Percentiles rank a stretch among this genome's conserved stretches.
phyloP scores from a whole-genome alignment of 73 alveolate species.

The Tetrahymena borealis region DNA sequence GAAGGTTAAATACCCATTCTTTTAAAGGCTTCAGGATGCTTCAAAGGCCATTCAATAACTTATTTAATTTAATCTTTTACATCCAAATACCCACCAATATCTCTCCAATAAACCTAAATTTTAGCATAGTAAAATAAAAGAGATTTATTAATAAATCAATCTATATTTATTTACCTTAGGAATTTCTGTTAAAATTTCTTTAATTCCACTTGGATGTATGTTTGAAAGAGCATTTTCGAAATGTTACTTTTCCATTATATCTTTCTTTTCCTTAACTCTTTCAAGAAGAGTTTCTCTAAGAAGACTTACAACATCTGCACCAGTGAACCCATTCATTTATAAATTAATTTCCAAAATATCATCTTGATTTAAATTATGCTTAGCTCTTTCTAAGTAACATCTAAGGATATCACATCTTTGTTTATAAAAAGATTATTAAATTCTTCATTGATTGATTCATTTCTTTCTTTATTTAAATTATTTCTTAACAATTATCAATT shows the following conservation, averaged over 20 bases:
- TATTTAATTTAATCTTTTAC: conserved; percentile 84
- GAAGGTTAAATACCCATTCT: conserved; percentile 94
- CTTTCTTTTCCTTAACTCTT: background rate
- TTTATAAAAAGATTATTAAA: background rate
- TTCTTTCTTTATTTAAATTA: background rate
- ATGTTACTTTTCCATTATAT: conserved; percentile 17
- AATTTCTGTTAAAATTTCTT: conserved; percentile 89
- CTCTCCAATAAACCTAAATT: conserved; percentile 72
- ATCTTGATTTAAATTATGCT: conserved; percentile 11
- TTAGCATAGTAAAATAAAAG: background rate
- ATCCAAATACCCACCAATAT: conserved; percentile 95
- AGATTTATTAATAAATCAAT: background rate
- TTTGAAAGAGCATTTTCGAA: conserved; percentile 65
- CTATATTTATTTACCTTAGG: conserved; percentile 90
- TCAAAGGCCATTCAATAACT: conserved; percentile 99
- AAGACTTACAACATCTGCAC: conserved; percentile 25
- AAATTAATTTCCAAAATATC: conserved; percentile 7
- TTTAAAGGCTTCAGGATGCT: conserved; percentile 94
- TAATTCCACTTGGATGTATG: conserved; percentile 74
- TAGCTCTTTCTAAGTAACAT: background rate
- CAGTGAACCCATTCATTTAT: conserved; percentile 42
- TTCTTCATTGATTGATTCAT: background rate
- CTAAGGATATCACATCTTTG: conserved; percentile 16
- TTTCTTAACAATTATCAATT: background rate
- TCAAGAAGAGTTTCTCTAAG: conserved; percentile 25